Evolutionary conservation across 805 yeast genomes (phyloP).

Genomic region (Ascoidea asiatica): DNA sequence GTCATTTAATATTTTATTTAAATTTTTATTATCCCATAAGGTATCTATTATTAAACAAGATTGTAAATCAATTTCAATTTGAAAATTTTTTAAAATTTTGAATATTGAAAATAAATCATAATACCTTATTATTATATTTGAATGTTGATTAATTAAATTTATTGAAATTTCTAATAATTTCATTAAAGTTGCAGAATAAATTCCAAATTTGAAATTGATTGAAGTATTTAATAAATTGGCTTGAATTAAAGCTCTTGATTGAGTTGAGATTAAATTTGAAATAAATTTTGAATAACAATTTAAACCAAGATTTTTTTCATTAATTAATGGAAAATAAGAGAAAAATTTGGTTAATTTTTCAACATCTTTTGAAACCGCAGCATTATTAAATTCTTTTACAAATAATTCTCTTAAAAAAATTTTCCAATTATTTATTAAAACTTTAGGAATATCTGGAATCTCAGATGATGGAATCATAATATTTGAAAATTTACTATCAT

Average conservation of each 20-base stretch:
- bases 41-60: constrained; percentile 81
- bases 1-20: constrained; percentile 42
- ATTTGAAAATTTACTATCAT: constrained; percentile 56
- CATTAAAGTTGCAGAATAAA: constrained; percentile 44
- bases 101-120: constrained; percentile 56
- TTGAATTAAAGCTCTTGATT: constrained; percentile 32
- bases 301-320: constrained; percentile 57
- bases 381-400: constrained; percentile 48
- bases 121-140: constrained; percentile 58
- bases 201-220: constrained; percentile 30
- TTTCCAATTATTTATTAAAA: constrained; percentile 44
- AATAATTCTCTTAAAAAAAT: constrained; percentile 44
- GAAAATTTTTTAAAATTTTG: constrained; percentile 59
- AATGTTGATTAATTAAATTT: constrained; percentile 73
- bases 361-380: constrained; percentile 55
- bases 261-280: constrained; percentile 70
- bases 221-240: constrained; percentile 34
- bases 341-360: constrained; percentile 65
- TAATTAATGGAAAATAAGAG: constrained; percentile 77
- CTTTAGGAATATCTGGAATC: constrained; percentile 65
- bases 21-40: constrained; percentile 57
- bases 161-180: constrained; percentile 77
- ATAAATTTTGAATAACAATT: constrained; percentile 76
- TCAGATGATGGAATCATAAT: constrained; percentile 78
- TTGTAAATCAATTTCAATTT: constrained; percentile 86